Conservation (phyloP, 306 rosid genomes). For the Lablab purpureus region DNA sequence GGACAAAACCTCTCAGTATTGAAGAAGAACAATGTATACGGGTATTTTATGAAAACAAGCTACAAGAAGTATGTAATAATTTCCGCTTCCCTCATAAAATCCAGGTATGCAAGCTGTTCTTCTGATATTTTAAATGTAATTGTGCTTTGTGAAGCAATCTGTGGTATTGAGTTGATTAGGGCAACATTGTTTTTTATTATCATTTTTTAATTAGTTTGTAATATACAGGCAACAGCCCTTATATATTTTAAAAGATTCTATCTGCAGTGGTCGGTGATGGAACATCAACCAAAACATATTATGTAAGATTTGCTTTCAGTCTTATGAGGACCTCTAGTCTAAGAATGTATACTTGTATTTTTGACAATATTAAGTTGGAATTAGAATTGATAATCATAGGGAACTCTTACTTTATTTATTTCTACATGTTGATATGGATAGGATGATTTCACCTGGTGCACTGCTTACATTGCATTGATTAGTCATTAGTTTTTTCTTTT, state of each 20-base stretch:
- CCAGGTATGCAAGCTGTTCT: slow-evolving; percentile 63
- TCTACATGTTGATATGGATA: slow-evolving; percentile 30
- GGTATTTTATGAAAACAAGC: slow-evolving; percentile 58
- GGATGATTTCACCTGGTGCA: slow-evolving; percentile 26
- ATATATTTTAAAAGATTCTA: slow-evolving; percentile 94
- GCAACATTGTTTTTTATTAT: background rate
- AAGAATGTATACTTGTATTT: slow-evolving; percentile 15
- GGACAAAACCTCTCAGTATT: slow-evolving; percentile 67
- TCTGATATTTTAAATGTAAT: slow-evolving; percentile 23
- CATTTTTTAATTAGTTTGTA: slow-evolving; percentile 48
- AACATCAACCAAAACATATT: slow-evolving; percentile 88
- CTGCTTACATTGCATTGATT: slow-evolving; percentile 28
- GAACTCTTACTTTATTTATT: slow-evolving; percentile 33
- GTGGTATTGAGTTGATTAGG: slow-evolving; percentile 11
- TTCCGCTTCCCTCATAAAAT: slow-evolving; percentile 90
- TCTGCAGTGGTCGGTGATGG: slow-evolving; percentile 95
- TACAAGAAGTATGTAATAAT: slow-evolving; percentile 81
- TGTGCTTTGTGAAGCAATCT: slow-evolving; percentile 17
- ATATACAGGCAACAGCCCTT: slow-evolving; percentile 88
- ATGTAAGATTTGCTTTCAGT: slow-evolving; percentile 67
- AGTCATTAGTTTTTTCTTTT: slow-evolving; percentile 24
- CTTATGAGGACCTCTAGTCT: slow-evolving; percentile 11
- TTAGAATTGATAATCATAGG: slow-evolving; percentile 34
- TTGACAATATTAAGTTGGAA: slow-evolving; percentile 27
- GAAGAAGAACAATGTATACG: slow-evolving; percentile 58